Evolutionary conservation across 257 asterid genomes (phyloP).

Genomic region (Echites panduratus): DNA sequence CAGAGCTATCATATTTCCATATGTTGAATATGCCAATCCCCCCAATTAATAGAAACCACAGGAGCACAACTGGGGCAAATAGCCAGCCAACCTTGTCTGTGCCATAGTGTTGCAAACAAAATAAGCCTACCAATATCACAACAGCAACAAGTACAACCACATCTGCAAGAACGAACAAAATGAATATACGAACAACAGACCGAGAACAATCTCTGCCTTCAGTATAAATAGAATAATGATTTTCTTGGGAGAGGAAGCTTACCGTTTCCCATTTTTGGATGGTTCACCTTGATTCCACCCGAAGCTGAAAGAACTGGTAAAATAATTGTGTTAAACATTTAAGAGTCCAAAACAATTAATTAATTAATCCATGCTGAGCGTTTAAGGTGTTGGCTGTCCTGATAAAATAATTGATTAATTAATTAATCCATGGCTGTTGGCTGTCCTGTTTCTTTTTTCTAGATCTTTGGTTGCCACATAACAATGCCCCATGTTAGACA

Average conservation of each 20-base stretch:
- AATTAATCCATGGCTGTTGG: too few relatives aligned
- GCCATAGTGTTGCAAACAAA: constrained; percentile 95
- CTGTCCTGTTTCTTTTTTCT: too few relatives aligned
- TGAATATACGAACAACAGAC: constrained; percentile 1
- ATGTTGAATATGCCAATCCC: constrained; percentile 87
- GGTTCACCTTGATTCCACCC: constrained; percentile 87
- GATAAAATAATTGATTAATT: too few relatives aligned
- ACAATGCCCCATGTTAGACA: too few relatives aligned
- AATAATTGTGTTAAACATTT: constrained; percentile 15
- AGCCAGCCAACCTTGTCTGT: constrained; percentile 98
- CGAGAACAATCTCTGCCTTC: neutral
- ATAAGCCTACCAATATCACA: constrained; percentile 74
- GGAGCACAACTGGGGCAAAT: constrained; percentile 86
- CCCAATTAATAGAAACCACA: constrained; percentile 93
- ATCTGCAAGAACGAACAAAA: constrained; percentile 45
- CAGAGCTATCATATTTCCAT: constrained; percentile 69
- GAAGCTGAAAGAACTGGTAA: constrained; percentile 86
- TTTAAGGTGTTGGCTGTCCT: too few relatives aligned
- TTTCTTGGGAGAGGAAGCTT: constrained; percentile 19
- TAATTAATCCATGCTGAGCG: neutral
- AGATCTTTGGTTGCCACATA: too few relatives aligned
- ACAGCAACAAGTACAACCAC: constrained; percentile 84
- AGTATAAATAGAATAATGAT: neutral
- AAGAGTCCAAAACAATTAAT: neutral
- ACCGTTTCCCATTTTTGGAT: constrained; percentile 83